phyloP scores from a whole-genome alignment of 1,139 yeast genomes.

The Debaryomycetaceae sp. region DNA sequence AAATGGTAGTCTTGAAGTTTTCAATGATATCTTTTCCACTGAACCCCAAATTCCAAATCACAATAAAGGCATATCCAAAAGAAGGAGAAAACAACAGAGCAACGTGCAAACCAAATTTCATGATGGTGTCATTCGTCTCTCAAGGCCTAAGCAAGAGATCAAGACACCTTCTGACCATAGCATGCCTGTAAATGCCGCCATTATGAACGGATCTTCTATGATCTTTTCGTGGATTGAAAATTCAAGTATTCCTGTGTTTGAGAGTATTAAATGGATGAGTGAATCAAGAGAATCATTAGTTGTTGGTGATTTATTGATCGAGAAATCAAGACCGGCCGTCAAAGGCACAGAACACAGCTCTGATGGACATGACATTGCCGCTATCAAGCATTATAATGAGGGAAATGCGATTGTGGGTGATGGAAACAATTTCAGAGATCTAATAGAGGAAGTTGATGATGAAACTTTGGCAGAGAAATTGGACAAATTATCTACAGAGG shows the following conservation, averaged over 20 bases:
- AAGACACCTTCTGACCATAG: constrained; percentile 31
- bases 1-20: constrained; percentile 65
- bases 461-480: constrained; percentile 62
- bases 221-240: constrained; percentile 70
- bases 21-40: constrained; percentile 47
- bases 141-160: constrained; percentile 42
- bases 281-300: constrained; percentile 27
- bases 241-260: constrained; percentile 63
- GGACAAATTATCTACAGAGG: constrained; percentile 37
- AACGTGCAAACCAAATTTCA: constrained; percentile 48
- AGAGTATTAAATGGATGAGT: constrained; percentile 51
- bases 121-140: constrained; percentile 36
- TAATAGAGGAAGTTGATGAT: constrained; percentile 40
- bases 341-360: constrained; percentile 36
- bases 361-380: constrained; percentile 68
- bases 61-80: constrained; percentile 26
- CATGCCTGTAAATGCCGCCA: constrained; percentile 38
- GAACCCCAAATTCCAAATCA: constrained; percentile 13
- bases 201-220: constrained; percentile 38
- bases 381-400: constrained; percentile 68
- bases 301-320: constrained; percentile 24
- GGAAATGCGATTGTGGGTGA: constrained; percentile 60
- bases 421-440: constrained; percentile 60
- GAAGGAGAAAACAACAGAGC: constrained; percentile 29
- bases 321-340: constrained; percentile 37